phyloP scores from a whole-genome alignment of 169 alveolate genomes.

The Eimeria sp. region DNA sequence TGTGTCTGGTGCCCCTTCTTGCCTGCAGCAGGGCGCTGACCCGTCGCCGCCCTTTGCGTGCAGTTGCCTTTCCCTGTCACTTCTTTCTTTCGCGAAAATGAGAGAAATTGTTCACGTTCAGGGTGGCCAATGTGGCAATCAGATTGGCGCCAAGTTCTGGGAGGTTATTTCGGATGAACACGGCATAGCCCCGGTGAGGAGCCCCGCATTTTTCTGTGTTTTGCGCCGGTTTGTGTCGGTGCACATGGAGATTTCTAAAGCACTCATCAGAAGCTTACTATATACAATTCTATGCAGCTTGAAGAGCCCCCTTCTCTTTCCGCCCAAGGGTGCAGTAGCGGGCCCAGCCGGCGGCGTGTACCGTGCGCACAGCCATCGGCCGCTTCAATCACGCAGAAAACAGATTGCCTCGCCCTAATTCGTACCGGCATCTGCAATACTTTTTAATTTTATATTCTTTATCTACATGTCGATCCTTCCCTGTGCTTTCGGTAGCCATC shows the following conservation, averaged over 20 bases:
- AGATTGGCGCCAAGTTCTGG: conserved; percentile 99
- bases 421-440: background rate
- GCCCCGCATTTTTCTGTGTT: conserved; percentile 47
- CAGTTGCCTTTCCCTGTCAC: conserved; percentile 65
- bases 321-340: conserved; percentile 60
- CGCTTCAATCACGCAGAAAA: conserved; percentile 33
- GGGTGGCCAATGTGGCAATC: conserved; percentile 99
- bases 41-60: conserved; percentile 79
- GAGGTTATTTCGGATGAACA: conserved; percentile 99
- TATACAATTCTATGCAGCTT: conserved; percentile 9
- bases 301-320: conserved; percentile 6
- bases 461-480: background rate
- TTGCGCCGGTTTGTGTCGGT: conserved; percentile 19
- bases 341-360: conserved; percentile 66
- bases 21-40: conserved; percentile 82
- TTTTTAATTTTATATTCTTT: background rate
- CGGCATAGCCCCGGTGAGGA: conserved; percentile 98
- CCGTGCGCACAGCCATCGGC: conserved; percentile 79
- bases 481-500: background rate
- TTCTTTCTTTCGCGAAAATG: conserved; percentile 90
- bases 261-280: conserved; percentile 39
- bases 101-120: conserved; percentile 99
- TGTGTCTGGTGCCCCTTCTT: conserved; percentile 80
- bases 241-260: conserved; percentile 56
- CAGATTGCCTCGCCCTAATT: conserved; percentile 59